These are phyloP conservation scores for Pseudohalonectria lignicola DNA, from an alignment of 2,329 filamentous ascomycete genomes.

Conservation along the genomic window DNA sequence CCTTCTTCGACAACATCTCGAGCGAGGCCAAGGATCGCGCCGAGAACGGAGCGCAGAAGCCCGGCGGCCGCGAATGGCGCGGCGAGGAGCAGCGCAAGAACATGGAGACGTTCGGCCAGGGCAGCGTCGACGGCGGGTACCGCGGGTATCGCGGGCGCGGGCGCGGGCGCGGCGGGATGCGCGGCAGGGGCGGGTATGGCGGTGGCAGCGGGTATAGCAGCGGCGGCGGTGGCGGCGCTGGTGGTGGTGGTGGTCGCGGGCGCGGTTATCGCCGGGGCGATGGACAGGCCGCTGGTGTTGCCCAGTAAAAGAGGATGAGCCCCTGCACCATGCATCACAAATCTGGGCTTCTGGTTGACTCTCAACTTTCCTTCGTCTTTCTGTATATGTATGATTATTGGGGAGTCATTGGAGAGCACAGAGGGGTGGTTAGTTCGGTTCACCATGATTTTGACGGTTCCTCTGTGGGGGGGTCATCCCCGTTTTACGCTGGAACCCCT, in stretches of 20 bases:
- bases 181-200: conserved; percentile 27
- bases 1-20: conserved; percentile 98
- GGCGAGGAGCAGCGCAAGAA: conserved; percentile 91
- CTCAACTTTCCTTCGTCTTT: no score
- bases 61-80: conserved; percentile 79
- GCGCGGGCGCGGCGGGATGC: conserved; percentile 53
- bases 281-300: conserved; percentile 6
- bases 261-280: conserved; percentile 6
- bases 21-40: conserved; percentile 85
- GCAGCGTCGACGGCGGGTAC: conserved; percentile 76
- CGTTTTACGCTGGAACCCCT: no score
- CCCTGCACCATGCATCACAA: no score
- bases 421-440: no score
- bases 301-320: no score
- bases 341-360: no score
- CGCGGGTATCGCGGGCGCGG: conserved; percentile 65
- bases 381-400: no score
- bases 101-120: conserved; percentile 95
- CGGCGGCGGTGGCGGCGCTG: conserved; percentile 9
- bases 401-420: no score
- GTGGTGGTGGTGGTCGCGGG: conserved; percentile 18
- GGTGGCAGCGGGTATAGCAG: conserved; percentile 24
- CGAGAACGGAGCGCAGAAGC: conserved; percentile 54
- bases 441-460: no score
- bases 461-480: no score